Evolutionary conservation across 805 yeast species (phyloP).

Genomic region (Wickerhamomyces strasburgensis): DNA sequence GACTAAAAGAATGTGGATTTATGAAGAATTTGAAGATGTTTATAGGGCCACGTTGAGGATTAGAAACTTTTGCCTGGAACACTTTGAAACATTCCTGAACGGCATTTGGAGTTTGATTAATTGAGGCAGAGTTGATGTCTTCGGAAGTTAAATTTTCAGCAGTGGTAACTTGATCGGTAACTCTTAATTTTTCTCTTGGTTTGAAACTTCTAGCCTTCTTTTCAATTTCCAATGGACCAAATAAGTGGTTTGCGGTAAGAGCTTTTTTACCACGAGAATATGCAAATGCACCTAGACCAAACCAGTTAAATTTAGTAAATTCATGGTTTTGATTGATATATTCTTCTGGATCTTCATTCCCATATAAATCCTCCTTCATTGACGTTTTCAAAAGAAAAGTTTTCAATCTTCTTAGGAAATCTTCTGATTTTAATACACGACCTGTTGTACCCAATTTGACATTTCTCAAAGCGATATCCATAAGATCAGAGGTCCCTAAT

Average conservation of each 20-base stretch:
- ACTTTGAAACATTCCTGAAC: slow-evolving; percentile 49
- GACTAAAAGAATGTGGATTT: slow-evolving; percentile 72
- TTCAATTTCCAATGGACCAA: slow-evolving; percentile 68
- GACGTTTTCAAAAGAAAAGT: slow-evolving; percentile 33
- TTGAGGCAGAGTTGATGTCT: slow-evolving; percentile 45
- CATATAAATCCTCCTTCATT: slow-evolving; percentile 19
- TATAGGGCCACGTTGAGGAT: slow-evolving; percentile 35
- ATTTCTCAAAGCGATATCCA: slow-evolving; percentile 59
- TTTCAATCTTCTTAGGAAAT: slow-evolving; percentile 37
- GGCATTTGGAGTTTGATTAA: slow-evolving; percentile 59
- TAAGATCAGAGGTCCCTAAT: slow-evolving; percentile 53
- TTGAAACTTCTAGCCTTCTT: slow-evolving; percentile 36
- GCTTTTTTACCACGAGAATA: slow-evolving; percentile 43
- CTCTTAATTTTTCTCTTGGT: slow-evolving; percentile 39
- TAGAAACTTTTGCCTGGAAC: slow-evolving; percentile 27
- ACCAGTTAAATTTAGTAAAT: slow-evolving; percentile 54
- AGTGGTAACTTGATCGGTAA: slow-evolving; percentile 36
- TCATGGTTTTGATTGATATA: slow-evolving; percentile 24
- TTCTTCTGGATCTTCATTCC: slow-evolving; percentile 20
- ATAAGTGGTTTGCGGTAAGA: slow-evolving; percentile 51
- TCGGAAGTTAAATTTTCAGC: slow-evolving; percentile 51
- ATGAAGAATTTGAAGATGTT: slow-evolving; percentile 63
- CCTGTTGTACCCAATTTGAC: slow-evolving; percentile 54
- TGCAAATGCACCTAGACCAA: slow-evolving; percentile 49
- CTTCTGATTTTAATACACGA: slow-evolving; percentile 43